Evolutionary conservation across 2,329 filamentous ascomycete species (phyloP).

Genomic region (Monilinia polystroma): DNA sequence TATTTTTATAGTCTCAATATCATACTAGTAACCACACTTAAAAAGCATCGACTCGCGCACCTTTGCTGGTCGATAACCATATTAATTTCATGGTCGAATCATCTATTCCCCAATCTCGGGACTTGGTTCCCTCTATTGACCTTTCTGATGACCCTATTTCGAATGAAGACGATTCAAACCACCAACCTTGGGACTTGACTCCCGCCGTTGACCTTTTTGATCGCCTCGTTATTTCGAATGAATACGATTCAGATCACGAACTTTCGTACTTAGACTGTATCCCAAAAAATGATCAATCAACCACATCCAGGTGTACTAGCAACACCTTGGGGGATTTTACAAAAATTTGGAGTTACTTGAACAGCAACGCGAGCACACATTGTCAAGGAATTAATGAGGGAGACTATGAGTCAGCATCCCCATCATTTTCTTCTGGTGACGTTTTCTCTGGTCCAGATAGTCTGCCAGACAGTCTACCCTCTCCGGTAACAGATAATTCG

Average conservation of each 20-base stretch:
- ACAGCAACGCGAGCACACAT: background rate
- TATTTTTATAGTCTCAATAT: background rate
- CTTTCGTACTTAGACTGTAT: background rate
- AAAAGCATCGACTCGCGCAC: conserved; percentile 6
- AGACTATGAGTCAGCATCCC: conserved; percentile 7
- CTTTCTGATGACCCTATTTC: background rate
- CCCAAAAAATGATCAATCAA: background rate
- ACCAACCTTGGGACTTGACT: conserved; percentile 17
- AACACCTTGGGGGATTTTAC: conserved; percentile 16
- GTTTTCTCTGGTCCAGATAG: background rate
- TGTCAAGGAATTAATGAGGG: background rate
- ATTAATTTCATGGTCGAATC: conserved; percentile 17
- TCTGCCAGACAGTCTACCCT: background rate
- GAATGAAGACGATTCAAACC: background rate
- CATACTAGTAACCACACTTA: background rate
- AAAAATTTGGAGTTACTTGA: conserved; percentile 13
- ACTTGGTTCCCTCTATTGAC: conserved; percentile 23
- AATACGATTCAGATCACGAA: background rate
- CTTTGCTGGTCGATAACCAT: background rate
- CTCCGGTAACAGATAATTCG: conserved; percentile 11
- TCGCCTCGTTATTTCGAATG: conserved; percentile 5
- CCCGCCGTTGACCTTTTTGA: conserved; percentile 23
- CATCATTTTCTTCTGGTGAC: conserved; percentile 10
- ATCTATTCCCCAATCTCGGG: conserved; percentile 17
- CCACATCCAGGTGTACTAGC: background rate